Evolutionary conservation across 371 early-diverging fungal genomes (phyloP).

Genomic region (Batkoa obscura): DNA sequence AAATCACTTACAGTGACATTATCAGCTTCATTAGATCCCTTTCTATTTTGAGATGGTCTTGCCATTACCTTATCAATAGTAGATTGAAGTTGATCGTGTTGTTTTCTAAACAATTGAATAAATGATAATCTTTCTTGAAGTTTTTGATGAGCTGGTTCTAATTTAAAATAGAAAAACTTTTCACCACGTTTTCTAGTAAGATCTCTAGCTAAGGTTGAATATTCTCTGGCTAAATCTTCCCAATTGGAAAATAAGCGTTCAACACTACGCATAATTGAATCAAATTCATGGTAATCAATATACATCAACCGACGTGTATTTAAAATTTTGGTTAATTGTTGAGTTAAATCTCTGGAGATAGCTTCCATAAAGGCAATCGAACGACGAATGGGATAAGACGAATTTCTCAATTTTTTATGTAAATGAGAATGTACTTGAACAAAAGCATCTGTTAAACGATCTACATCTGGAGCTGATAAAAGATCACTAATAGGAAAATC

Average conservation of each 20-base stretch:
- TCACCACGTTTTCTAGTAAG: slow-evolving; percentile 79
- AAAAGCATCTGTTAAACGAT: slow-evolving; percentile 61
- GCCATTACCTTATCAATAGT: slow-evolving; percentile 88
- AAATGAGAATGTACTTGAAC: slow-evolving; percentile 77
- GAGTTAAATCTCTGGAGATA: slow-evolving; percentile 84
- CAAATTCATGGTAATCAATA: slow-evolving; percentile 75
- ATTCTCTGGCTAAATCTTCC: slow-evolving; percentile 91
- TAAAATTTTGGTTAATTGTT: slow-evolving; percentile 74
- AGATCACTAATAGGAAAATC: slow-evolving; percentile 95
- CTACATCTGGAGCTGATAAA: slow-evolving; percentile 80
- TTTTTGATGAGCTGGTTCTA: slow-evolving; percentile 74
- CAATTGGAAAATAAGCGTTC: slow-evolving; percentile 80
- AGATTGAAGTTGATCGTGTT: slow-evolving; percentile 88
- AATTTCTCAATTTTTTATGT: slow-evolving; percentile 80
- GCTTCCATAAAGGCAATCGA: slow-evolving; percentile 86
- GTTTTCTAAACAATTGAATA: slow-evolving; percentile 76
- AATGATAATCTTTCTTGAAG: slow-evolving; percentile 86
- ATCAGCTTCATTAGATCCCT: slow-evolving; percentile 23
- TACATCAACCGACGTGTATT: slow-evolving; percentile 81
- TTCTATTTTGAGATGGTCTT: slow-evolving; percentile 27
- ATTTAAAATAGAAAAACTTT: slow-evolving; percentile 87
- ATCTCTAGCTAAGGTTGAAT: slow-evolving; percentile 86
- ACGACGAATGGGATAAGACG: slow-evolving; percentile 86
- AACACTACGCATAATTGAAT: slow-evolving; percentile 58
- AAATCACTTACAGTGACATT: slow-evolving; percentile 31